Conservation (phyloP, 2,329 filamentous ascomycete species). For the Colletotrichum spinosum region DNA sequence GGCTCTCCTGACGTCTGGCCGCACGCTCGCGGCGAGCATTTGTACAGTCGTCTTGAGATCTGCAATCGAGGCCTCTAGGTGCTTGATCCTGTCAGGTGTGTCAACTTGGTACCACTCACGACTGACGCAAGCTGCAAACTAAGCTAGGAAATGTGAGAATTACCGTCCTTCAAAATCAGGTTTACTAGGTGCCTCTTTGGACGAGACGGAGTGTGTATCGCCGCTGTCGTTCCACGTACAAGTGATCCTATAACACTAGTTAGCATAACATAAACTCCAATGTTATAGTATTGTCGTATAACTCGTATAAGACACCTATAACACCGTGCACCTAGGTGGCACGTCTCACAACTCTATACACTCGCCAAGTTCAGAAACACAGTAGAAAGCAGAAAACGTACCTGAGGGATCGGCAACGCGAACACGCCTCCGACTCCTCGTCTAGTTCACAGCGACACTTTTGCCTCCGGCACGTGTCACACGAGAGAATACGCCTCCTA, state of each 20-base stretch:
- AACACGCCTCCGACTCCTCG: conserved; percentile 33
- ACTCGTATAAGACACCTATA: too few species aligned
- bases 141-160: neutral
- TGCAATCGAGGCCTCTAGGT: conserved; percentile 25
- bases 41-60: conserved; percentile 33
- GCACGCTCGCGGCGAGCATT: conserved; percentile 18
- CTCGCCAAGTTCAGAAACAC: neutral
- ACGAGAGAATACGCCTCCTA: conserved; percentile 35
- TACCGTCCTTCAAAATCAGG: conserved; percentile 29
- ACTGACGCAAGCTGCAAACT: neutral
- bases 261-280: neutral
- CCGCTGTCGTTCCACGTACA: conserved; percentile 37
- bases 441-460: conserved; percentile 36
- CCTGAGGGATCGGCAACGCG: conserved; percentile 35
- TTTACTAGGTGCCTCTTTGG: conserved; percentile 17
- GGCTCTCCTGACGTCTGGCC: conserved; percentile 15
- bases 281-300: neutral
- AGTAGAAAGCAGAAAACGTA: conserved; percentile 7
- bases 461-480: conserved; percentile 36
- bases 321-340: too few species aligned
- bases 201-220: conserved; percentile 31
- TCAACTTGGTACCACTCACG: neutral
- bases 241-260: conserved; percentile 14
- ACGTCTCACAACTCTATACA: too few species aligned
- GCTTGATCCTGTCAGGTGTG: conserved; percentile 18